A percentile compares a stretch with the other conserved stretches of the same genome.
Conservation (phyloP, 2,329 filamentous ascomycete species). For the Hypoxylon sp. region DNA sequence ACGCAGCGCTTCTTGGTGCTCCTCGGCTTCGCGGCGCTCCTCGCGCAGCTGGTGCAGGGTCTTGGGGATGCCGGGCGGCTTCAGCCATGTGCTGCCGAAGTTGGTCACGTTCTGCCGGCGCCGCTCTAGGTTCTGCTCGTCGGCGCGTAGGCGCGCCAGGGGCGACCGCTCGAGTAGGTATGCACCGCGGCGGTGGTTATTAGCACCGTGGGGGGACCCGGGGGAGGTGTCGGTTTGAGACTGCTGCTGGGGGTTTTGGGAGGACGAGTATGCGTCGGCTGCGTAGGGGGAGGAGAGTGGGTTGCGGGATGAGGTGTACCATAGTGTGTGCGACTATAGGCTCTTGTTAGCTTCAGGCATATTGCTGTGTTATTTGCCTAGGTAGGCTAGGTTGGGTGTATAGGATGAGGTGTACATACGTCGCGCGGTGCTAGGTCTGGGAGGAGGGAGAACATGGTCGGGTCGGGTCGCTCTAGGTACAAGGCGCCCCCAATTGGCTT, state of each 20-base stretch:
- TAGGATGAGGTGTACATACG: too few relatives aligned
- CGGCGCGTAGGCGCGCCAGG: constrained; percentile 77
- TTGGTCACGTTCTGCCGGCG: constrained; percentile 86
- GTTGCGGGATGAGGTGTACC: constrained; percentile 76
- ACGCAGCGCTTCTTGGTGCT: constrained; percentile 81
- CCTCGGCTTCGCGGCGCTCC: constrained; percentile 88
- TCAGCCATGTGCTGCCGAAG: constrained; percentile 91
- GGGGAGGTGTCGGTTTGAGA: constrained; percentile 43
- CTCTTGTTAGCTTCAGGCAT: constrained; percentile 41
- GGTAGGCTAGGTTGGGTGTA: too few relatives aligned
- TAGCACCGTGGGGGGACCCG: constrained; percentile 52
- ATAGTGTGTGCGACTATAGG: constrained; percentile 76
- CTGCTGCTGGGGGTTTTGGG: constrained; percentile 47
- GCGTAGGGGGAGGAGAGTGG: constrained; percentile 55
- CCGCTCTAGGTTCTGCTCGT: constrained; percentile 81
- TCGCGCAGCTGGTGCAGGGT: constrained; percentile 91
- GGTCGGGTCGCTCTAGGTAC: constrained; percentile 20
- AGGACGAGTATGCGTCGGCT: constrained; percentile 48
- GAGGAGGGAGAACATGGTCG: constrained; percentile 71
- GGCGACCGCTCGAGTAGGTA: constrained; percentile 69
- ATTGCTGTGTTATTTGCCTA: too few relatives aligned
- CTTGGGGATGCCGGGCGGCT: constrained; percentile 88
- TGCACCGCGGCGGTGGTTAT: constrained; percentile 45
- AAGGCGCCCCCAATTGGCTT: constrained; percentile 8
- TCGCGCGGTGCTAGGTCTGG: constrained; percentile 78